Evolutionary conservation across 345 rosid genomes (phyloP), one percentile per base, ranked within the genome.

Genomic region (Gossypium ekmanianum): DNA sequence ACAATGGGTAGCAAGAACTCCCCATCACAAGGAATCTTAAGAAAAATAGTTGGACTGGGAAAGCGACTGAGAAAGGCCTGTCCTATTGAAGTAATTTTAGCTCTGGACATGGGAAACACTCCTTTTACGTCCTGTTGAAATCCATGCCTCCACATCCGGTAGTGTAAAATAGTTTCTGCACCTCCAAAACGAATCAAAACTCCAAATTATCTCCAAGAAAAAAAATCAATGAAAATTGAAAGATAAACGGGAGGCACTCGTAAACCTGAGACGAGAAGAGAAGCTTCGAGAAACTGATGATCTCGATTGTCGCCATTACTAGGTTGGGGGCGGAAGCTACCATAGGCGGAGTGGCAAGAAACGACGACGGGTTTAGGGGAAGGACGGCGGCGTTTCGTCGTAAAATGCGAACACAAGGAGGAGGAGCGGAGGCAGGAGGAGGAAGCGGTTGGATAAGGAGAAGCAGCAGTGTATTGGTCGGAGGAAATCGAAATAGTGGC

Each of bases 21-120:
- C 20, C 92, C 96, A 76, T 90, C 89, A 82, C 96, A 94, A 74
- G 91, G 85, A 80, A 94, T 84, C 82, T 90, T 92, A 69, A 92
- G 96, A 81, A 94, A 94, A 77, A 94, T 89, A 5, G 97, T 88
- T 9, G 98, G 98, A 78, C 76, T 82, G 18, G 80, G 92, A 79
- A 89, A 94, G 17, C 86, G 87, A 27, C 81, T 88, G 26, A 92
- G 90, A 81, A 88, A 82, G 45, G 82, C 85, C 18, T 74, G 84
- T 3, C 87, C 88, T 57, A 88, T 70, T 7, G 89, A 75, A 43
- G 82, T 24, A 58, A 77, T 64, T 74, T 83, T 85, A 69, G 79
- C 54, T 72, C 83, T 78, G 11, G 84, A 66, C 27, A 64, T 55
- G 1, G 80, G 77, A 73, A 45, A 55, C 18, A 59, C 44, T 74